Percentiles rank a stretch among this genome's conserved stretches.
Evolutionary conservation across 495 filamentous ascomycete genomes (phyloP).

Genomic region (Neurospora hispaniola): DNA sequence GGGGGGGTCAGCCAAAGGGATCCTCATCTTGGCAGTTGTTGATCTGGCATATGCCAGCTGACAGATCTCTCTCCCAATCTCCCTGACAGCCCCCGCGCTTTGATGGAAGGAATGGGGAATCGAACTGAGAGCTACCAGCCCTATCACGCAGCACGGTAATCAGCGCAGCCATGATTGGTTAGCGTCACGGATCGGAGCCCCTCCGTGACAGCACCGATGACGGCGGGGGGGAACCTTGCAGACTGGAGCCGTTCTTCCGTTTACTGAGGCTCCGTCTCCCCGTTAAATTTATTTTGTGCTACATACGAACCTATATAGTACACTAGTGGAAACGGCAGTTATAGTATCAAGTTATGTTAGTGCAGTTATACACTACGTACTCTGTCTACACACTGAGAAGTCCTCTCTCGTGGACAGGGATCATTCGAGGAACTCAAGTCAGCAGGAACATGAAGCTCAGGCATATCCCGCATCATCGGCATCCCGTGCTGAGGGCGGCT

Average conservation of each 20-base stretch:
- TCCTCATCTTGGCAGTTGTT: not conserved
- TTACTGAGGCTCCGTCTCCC: not conserved
- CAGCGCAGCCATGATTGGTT: conserved; percentile 7
- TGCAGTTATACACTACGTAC: not conserved
- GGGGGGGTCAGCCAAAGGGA: not conserved
- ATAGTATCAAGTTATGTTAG: too few relatives aligned
- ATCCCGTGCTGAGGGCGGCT: not conserved
- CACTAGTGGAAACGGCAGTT: not conserved
- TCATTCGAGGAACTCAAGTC: not conserved
- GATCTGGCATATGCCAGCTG: not conserved
- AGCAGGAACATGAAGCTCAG: not conserved
- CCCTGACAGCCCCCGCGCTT: not conserved
- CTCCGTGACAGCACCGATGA: not conserved
- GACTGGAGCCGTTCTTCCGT: not conserved
- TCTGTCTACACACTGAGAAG: not conserved
- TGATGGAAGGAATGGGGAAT: too few relatives aligned
- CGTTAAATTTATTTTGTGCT: too few relatives aligned
- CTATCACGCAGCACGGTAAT: conserved; percentile 9
- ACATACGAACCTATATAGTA: too few relatives aligned
- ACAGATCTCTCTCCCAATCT: not conserved
- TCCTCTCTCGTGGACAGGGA: not conserved
- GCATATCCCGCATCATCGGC: not conserved
- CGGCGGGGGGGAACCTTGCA: not conserved
- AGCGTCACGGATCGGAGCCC: not conserved
- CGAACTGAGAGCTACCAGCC: conserved; percentile 4